phyloP scores from a whole-genome alignment of 1,139 yeast species.

The Saccharomyces hybrid region DNA sequence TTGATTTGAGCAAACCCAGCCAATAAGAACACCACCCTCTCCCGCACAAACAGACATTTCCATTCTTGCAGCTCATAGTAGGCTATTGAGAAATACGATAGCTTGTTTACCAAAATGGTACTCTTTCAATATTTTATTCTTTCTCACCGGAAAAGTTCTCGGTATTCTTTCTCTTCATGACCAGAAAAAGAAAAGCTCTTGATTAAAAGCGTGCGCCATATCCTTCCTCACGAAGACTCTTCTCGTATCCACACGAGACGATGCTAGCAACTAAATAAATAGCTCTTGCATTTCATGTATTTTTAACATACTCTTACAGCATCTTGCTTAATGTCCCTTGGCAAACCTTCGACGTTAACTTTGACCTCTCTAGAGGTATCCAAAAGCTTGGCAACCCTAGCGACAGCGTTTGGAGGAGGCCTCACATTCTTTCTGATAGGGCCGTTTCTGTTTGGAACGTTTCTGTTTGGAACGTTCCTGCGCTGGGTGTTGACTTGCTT shows the following conservation, averaged over 20 bases:
- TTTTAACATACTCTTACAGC: constrained; percentile 69
- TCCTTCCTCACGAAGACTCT: not conserved
- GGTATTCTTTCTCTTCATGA: not conserved
- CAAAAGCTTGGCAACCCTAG: constrained; percentile 38
- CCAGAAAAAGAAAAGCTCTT: not conserved
- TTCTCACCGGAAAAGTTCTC: not conserved
- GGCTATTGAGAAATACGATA: not conserved
- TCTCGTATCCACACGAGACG: constrained; percentile 11
- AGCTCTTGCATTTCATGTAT: not conserved
- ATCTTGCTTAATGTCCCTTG: constrained; percentile 69
- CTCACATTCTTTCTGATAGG: constrained; percentile 22
- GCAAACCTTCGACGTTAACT: constrained; percentile 69
- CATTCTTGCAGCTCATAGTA: not conserved
- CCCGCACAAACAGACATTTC: not conserved
- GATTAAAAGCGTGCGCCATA: not conserved
- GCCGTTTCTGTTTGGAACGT: constrained; percentile 16
- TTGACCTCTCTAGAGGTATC: constrained; percentile 60
- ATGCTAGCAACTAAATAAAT: constrained; percentile 4
- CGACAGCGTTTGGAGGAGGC: constrained; percentile 33
- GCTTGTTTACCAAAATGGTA: not conserved
- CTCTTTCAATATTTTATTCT: not conserved
- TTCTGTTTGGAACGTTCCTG: constrained; percentile 13
- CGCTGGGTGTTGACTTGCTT: constrained; percentile 27
- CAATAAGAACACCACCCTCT: not conserved
- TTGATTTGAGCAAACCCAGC: not conserved